phyloP scores from a whole-genome alignment of 2,329 filamentous ascomycete genomes.

The Phialophora verrucosa region DNA sequence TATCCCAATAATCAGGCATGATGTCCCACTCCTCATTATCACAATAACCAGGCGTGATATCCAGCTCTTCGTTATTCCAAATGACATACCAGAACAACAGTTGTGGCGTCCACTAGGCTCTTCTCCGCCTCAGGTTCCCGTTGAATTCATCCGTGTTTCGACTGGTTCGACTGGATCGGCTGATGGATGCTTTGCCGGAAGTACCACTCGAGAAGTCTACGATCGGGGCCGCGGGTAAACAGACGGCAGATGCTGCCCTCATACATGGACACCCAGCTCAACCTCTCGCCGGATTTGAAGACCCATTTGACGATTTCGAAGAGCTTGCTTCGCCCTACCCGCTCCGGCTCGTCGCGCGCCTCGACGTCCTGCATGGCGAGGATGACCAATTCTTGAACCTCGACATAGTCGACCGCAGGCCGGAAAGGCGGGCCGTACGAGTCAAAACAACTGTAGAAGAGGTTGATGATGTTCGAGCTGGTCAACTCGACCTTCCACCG shows the following conservation, averaged over 20 bases:
- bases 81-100: no score
- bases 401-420: neutral
- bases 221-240: neutral
- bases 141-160: no score
- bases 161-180: neutral
- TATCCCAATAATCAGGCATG: no score
- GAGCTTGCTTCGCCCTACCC: neutral
- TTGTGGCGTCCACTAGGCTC: neutral
- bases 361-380: neutral
- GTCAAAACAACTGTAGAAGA: neutral
- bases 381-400: neutral
- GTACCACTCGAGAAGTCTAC: neutral
- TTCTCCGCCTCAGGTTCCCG: neutral
- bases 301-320: neutral
- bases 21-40: no score
- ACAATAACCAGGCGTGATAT: no score
- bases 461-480: neutral
- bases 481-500: neutral
- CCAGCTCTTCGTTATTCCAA: no score
- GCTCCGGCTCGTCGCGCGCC: neutral
- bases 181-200: neutral
- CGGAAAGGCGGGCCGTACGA: neutral
- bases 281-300: neutral
- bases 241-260: neutral
- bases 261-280: neutral